Evolutionary conservation across 345 rosid genomes (phyloP).

Genomic region (Euclidium syriacum): DNA sequence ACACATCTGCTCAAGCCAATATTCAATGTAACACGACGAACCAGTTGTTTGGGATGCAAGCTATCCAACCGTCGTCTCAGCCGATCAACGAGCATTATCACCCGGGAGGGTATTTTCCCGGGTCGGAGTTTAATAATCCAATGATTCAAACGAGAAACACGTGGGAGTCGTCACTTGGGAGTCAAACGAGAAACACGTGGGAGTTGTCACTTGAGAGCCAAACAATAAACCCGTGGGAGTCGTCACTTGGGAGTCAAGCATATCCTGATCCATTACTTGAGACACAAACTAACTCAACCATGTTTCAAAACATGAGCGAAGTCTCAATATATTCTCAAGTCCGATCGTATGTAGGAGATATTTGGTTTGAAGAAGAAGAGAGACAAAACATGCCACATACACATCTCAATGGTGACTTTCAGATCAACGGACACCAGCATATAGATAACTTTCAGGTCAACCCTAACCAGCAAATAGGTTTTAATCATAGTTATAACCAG

Average conservation of each 20-base stretch:
- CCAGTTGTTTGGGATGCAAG: neutral
- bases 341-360: neutral
- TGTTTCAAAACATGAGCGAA: neutral
- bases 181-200: neutral
- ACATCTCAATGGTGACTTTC: neutral
- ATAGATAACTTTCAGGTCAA: no score
- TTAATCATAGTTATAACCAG: no score
- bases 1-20: slow-evolving; percentile 2
- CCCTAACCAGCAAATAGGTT: no score
- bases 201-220: neutral
- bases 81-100: neutral
- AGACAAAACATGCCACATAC: neutral
- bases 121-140: neutral
- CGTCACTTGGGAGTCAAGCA: neutral
- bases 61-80: neutral
- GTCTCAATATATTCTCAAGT: neutral
- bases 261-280: neutral
- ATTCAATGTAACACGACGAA: neutral
- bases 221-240: no score
- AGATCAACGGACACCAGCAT: no score
- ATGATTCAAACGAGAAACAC: neutral
- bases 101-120: neutral
- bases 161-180: neutral
- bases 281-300: neutral
- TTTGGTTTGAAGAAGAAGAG: neutral